phyloP scores from a whole-genome alignment of 257 asterid genomes.

The Capsicum rhomboideum region DNA sequence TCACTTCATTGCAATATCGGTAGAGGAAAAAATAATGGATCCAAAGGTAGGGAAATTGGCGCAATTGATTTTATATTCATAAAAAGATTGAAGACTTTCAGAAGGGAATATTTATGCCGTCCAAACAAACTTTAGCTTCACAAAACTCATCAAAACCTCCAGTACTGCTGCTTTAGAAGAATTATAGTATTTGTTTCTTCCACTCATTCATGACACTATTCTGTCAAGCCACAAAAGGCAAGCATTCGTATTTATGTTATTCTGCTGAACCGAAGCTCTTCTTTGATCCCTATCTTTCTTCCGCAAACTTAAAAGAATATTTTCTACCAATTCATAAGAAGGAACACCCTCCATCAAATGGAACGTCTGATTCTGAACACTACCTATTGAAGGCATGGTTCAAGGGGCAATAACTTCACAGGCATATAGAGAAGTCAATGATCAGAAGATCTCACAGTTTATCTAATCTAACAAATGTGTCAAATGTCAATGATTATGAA shows the following conservation, averaged over 20 bases:
- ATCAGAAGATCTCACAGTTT: background rate
- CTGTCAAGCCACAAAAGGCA: background rate
- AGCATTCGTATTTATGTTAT: background rate
- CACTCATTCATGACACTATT: background rate
- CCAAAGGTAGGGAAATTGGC: background rate
- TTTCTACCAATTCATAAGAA: background rate
- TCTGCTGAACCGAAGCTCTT: background rate
- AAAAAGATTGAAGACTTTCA: background rate
- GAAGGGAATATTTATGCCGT: background rate
- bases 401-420: background rate
- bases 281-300: background rate
- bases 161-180: background rate
- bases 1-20: constrained; percentile 15
- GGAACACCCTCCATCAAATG: background rate
- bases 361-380: background rate
- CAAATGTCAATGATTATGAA: background rate
- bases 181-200: background rate
- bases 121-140: background rate
- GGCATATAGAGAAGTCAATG: background rate
- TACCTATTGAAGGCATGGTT: background rate
- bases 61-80: background rate
- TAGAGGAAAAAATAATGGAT: constrained; percentile 1
- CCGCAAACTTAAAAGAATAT: background rate
- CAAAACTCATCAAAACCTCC: background rate
- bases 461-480: background rate